phyloP scores from a whole-genome alignment of 169 alveolate genomes.

The Cryptosporidium sp. region DNA sequence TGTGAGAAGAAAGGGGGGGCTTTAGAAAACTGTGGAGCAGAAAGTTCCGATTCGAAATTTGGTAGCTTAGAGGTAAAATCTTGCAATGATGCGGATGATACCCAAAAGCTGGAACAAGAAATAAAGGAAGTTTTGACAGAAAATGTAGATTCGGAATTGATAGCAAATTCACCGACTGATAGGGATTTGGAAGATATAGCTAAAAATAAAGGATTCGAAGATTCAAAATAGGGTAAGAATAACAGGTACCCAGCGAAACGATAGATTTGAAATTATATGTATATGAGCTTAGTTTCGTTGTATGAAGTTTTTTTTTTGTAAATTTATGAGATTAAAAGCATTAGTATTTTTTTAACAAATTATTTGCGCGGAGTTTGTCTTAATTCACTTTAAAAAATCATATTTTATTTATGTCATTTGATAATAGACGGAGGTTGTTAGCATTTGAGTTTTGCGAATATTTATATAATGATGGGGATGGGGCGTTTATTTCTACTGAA shows the following conservation, averaged over 20 bases:
- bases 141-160: constrained; percentile 1
- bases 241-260: not conserved
- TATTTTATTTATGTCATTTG: not conserved
- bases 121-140: not conserved
- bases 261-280: constrained; percentile 6
- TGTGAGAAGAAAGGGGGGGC: not conserved
- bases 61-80: not conserved
- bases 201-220: not conserved
- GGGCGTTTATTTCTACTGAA: not conserved
- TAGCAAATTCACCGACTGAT: not conserved
- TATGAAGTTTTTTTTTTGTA: constrained; percentile 1
- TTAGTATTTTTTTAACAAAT: not conserved
- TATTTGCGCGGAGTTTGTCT: constrained; percentile 23
- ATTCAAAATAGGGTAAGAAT: not conserved
- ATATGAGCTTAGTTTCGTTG: constrained; percentile 1
- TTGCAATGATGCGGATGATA: not conserved
- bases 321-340: not conserved
- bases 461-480: constrained; percentile 9
- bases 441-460: constrained; percentile 30
- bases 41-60: not conserved
- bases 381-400: not conserved
- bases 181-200: not conserved
- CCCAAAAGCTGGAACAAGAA: not conserved
- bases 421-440: not conserved
- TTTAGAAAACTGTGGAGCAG: not conserved